phyloP scores from a whole-genome alignment of 139 green algal genomes.

The Micractinium sp. region DNA sequence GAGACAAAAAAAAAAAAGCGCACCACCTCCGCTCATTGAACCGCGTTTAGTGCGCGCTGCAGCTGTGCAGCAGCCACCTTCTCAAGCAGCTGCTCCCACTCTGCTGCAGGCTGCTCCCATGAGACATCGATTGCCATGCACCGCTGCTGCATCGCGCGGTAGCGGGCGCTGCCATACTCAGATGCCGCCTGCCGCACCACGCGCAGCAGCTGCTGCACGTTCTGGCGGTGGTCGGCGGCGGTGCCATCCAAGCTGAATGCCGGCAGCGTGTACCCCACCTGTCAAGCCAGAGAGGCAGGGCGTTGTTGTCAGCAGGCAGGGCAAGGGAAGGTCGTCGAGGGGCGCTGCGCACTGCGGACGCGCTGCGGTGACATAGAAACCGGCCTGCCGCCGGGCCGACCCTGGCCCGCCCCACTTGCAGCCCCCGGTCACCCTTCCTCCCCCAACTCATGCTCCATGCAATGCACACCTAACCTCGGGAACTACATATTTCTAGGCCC shows the following conservation, averaged over 20 bases:
- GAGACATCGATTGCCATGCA: conserved; percentile 78
- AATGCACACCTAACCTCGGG: not conserved
- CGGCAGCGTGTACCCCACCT: conserved; percentile 33
- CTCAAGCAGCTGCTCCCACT: conserved; percentile 71
- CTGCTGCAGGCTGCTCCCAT: conserved; percentile 61
- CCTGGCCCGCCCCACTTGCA: not conserved
- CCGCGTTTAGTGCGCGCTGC: no score
- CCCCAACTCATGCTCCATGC: not conserved
- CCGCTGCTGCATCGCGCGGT: conserved; percentile 36
- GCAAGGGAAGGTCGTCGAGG: no score
- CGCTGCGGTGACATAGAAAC: not conserved
- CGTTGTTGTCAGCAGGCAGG: no score
- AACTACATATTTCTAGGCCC: no score
- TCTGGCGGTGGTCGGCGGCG: conserved; percentile 24
- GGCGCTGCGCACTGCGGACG: no score
- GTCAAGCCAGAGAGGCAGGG: not conserved
- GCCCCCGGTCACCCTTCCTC: not conserved
- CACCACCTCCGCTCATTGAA: no score
- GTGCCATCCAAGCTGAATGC: conserved; percentile 16
- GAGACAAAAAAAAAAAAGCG: no score
- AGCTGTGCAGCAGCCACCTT: not conserved
- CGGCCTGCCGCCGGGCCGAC: not conserved
- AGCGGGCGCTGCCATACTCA: conserved; percentile 46
- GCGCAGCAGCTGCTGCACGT: conserved; percentile 43
- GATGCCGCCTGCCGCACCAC: conserved; percentile 38